These are phyloP conservation scores for Trypanosoma conorhini DNA, from an alignment of 208 protist species.

Conservation along the genomic window DNA sequence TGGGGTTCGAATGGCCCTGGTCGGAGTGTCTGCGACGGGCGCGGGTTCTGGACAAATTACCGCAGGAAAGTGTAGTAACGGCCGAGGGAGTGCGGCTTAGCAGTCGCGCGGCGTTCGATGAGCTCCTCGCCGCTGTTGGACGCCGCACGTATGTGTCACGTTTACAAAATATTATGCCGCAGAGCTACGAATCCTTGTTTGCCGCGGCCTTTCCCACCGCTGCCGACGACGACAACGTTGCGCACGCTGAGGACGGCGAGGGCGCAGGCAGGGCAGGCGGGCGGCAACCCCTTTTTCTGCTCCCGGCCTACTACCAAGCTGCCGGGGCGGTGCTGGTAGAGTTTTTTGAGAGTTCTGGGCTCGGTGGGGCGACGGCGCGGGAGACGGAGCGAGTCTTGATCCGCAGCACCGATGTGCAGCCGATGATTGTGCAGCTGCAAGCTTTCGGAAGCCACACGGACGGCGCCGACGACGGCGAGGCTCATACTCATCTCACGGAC, in stretches of 20 bases:
- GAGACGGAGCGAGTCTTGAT: constrained; percentile 55
- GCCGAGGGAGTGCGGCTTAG: constrained; percentile 37
- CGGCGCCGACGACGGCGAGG: constrained; percentile 17
- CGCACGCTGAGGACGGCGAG: constrained; percentile 14
- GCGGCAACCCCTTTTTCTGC: constrained; percentile 34
- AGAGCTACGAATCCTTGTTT: constrained; percentile 56
- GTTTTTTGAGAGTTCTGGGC: constrained; percentile 43
- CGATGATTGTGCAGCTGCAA: constrained; percentile 73
- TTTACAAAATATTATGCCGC: constrained; percentile 59
- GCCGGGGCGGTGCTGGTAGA: constrained; percentile 43
- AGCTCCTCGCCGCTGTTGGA: constrained; percentile 41
- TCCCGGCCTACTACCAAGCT: constrained; percentile 73
- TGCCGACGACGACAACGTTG: not conserved
- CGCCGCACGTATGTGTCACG: constrained; percentile 64
- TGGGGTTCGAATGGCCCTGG: constrained; percentile 86
- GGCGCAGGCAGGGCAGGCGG: constrained; percentile 4
- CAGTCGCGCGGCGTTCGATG: constrained; percentile 45
- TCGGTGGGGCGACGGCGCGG: constrained; percentile 32
- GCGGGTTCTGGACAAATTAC: constrained; percentile 48
- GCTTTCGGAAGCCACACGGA: constrained; percentile 37
- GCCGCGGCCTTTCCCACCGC: constrained; percentile 27
- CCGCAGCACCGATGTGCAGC: constrained; percentile 43
- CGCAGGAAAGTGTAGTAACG: constrained; percentile 14
- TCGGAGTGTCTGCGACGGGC: constrained; percentile 61
- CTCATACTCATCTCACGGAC: constrained; percentile 4